Evolutionary conservation across 352 stramenopile species (phyloP).

Genomic region (Pelagophyceae sp.): DNA sequence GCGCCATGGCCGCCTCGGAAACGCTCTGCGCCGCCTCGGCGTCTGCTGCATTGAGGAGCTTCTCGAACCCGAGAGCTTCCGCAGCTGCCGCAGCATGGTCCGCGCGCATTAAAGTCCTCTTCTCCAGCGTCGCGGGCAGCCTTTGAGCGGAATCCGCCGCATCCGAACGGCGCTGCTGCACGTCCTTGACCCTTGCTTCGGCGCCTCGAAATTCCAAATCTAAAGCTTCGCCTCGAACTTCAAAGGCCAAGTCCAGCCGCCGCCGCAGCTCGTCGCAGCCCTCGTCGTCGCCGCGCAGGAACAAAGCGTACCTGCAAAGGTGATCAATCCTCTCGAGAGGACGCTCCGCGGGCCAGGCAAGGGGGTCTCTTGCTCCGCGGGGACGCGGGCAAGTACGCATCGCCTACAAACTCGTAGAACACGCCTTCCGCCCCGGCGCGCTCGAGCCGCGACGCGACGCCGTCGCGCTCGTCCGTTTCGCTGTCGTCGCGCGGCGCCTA

Average conservation of each 20-base stretch:
- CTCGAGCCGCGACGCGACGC: neutral
- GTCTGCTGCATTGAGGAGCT: neutral
- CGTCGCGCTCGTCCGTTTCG: neutral
- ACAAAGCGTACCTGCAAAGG: slow-evolving; percentile 88
- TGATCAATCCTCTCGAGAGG: too few species aligned
- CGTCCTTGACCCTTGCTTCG: neutral
- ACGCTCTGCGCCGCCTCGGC: neutral
- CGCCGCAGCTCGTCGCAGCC: slow-evolving; percentile 69
- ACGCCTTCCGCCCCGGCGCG: slow-evolving; percentile 50
- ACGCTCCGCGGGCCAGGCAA: too few species aligned
- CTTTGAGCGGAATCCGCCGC: slow-evolving; percentile 3
- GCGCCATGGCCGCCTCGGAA: neutral
- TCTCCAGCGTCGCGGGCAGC: slow-evolving; percentile 3
- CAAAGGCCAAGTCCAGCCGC: slow-evolving; percentile 40
- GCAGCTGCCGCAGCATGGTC: neutral
- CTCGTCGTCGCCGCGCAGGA: slow-evolving; percentile 84
- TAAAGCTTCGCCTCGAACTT: slow-evolving; percentile 22
- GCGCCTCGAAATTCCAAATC: neutral
- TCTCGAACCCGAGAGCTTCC: slow-evolving; percentile 9
- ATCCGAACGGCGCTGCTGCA: slow-evolving; percentile 16
- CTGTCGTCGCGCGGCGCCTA: neutral
- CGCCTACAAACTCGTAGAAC: slow-evolving; percentile 87
- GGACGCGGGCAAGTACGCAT: too few species aligned
- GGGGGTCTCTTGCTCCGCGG: too few species aligned
- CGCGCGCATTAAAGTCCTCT: neutral